These are phyloP conservation scores for Botryosphaeria dothidea DNA, from an alignment of 2,329 filamentous ascomycete genomes.

Conservation along the genomic window DNA sequence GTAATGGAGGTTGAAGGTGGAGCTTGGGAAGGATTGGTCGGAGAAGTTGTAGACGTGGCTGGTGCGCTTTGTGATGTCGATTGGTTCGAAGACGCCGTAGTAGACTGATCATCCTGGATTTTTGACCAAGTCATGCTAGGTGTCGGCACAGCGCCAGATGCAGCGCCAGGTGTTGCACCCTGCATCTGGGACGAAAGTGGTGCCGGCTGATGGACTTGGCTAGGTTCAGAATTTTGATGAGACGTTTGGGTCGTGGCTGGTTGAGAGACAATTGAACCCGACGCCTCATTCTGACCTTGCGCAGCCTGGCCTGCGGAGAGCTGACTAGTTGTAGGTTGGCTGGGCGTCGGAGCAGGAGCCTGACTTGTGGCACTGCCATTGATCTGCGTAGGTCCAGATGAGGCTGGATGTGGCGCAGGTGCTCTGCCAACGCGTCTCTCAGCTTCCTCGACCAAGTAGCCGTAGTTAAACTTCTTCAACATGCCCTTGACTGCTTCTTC, in stretches of 20 bases:
- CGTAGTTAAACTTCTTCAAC: slow-evolving; percentile 17
- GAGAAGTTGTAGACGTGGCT: background rate
- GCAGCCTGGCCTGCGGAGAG: background rate
- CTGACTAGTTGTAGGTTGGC: background rate
- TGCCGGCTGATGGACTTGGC: background rate
- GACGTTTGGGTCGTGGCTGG: background rate
- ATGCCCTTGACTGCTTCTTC: slow-evolving; percentile 19
- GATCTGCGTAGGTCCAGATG: background rate
- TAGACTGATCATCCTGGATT: background rate
- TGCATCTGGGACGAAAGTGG: background rate
- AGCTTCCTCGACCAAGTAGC: slow-evolving; percentile 15
- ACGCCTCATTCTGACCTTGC: background rate
- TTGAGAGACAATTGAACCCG: background rate
- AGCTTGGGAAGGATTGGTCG: background rate
- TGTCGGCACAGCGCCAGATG: background rate
- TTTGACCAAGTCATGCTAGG: background rate
- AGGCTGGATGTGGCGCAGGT: background rate
- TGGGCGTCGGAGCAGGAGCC: background rate
- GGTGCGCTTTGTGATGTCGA: background rate
- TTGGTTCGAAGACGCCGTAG: background rate
- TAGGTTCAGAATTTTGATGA: background rate
- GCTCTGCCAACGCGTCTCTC: background rate
- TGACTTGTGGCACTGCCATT: background rate
- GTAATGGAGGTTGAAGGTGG: background rate
- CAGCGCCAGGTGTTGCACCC: background rate